phyloP scores from a whole-genome alignment of 176 grass and related monocot species.

The Eleusine indica region DNA sequence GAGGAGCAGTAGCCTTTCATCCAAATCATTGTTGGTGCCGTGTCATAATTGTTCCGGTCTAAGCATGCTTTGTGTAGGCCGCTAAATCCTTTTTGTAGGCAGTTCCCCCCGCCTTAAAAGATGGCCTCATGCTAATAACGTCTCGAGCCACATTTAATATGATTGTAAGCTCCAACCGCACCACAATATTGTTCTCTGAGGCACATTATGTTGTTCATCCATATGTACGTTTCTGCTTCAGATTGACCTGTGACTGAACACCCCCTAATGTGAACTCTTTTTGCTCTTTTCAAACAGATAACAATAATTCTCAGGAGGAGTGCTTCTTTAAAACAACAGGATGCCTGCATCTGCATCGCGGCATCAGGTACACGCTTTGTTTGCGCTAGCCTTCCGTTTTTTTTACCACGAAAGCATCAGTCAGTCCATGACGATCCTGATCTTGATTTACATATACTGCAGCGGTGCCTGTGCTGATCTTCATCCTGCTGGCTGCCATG shows the following conservation, averaged over 20 bases:
- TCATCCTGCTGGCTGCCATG: conserved; percentile 22
- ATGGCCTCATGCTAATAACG: conserved; percentile 41
- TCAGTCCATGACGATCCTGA: background rate
- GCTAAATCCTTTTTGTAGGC: conserved; percentile 38
- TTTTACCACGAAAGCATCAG: background rate
- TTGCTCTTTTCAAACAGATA: conserved; percentile 26
- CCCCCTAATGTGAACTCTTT: background rate
- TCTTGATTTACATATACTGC: background rate
- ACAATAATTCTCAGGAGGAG: conserved; percentile 17
- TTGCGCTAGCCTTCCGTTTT: too few species aligned
- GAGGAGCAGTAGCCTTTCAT: conserved; percentile 41
- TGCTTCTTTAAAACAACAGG: background rate
- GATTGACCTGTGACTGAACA: background rate
- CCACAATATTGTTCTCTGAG: conserved; percentile 14
- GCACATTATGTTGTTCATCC: background rate
- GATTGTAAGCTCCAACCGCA: conserved; percentile 46
- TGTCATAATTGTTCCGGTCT: conserved; percentile 44
- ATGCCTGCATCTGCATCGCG: background rate
- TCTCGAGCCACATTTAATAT: conserved; percentile 51
- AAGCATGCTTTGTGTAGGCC: conserved; percentile 44
- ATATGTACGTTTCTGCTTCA: background rate
- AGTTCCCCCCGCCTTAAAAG: conserved; percentile 28
- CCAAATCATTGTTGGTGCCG: conserved; percentile 23
- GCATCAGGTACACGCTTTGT: conserved; percentile 23
- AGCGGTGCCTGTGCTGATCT: background rate